Evolutionary conservation across 352 stramenopile genomes (phyloP), one percentile per base, ranked within the genome.

Genomic region (Phytophthora hybrid): DNA sequence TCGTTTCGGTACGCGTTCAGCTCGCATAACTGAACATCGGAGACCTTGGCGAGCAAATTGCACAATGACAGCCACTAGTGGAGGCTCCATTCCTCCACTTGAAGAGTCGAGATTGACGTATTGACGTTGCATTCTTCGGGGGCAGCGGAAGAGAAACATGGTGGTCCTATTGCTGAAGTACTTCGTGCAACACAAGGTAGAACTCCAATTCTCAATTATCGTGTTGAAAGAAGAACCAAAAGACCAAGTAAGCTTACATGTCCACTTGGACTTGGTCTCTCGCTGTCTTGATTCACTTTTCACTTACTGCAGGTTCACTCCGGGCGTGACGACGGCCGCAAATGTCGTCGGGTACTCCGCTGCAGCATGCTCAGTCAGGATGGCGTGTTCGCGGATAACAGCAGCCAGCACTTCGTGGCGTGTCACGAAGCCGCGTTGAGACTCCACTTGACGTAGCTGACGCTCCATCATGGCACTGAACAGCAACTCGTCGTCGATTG

Each of bases 361-460:
- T 23, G 34, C 61, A 14, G 46, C 68, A 34, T 74, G 67, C 18
- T 74, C 59, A 21, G 31, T 19, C 67, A 63, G 29, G 11, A 69
- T 63, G 9, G 53, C 67, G 14, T 69, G 39, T 41, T 69, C 67
- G 9, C 67, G 67, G 49, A 69, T 34, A 5, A n/a, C 18, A 6
- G 67, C 67, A n/a, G 60, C 67, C 6, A 70, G 53, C 1, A 74
- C 59, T 70, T 74, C 59, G 31, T 46, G 52, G 37, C 59, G 53
- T 4, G 58, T 68, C n/a, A 68, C 31, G 5, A 63, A 37, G 26
- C 66, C 66, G 37, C 29, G 59, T 63, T 74, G 67, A 31, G 67
- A 62, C 11, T 74, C 67, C 31, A 74, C 23, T n/a, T 69, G 52
- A 47, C 67, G 53, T 21, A 70, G 49, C 23, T 74, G 67, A 2